Evolutionary conservation across 169 alveolate genomes (phyloP).

Genomic region (Plasmodium coatneyi): DNA sequence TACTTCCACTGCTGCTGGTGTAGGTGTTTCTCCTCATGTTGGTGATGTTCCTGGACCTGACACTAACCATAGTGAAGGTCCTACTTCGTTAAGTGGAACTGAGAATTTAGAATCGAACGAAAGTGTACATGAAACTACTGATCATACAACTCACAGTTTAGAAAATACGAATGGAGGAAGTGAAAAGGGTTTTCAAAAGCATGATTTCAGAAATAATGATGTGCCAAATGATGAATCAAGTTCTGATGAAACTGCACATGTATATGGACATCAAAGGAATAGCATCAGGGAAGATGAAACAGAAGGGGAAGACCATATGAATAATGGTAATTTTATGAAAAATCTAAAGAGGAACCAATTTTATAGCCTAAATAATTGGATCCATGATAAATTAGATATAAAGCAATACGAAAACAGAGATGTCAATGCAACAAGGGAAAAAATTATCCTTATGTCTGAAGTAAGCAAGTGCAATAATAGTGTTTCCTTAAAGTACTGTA

Average conservation of each 20-base stretch:
- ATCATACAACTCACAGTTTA: background rate
- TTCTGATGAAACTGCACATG: background rate
- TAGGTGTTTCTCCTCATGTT: too few species aligned
- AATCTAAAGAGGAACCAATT: background rate
- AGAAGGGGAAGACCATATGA: background rate
- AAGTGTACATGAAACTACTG: background rate
- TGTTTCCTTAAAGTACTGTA: constrained; percentile 6
- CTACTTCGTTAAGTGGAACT: background rate
- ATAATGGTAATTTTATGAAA: background rate
- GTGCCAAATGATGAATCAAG: background rate
- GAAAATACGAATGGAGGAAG: background rate
- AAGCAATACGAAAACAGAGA: constrained; percentile 6
- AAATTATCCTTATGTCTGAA: constrained; percentile 5
- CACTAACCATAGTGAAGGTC: background rate
- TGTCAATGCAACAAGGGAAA: constrained; percentile 16
- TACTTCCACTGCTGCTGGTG: too few species aligned
- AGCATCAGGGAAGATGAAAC: background rate
- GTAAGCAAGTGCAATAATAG: background rate
- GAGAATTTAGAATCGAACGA: background rate
- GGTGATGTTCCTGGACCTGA: too few species aligned
- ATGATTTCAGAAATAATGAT: background rate
- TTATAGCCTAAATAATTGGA: background rate
- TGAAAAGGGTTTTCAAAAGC: background rate
- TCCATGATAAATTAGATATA: background rate
- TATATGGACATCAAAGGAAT: background rate